Conservation (phyloP, 495 filamentous ascomycete species). For the Filosporella fistucella region DNA sequence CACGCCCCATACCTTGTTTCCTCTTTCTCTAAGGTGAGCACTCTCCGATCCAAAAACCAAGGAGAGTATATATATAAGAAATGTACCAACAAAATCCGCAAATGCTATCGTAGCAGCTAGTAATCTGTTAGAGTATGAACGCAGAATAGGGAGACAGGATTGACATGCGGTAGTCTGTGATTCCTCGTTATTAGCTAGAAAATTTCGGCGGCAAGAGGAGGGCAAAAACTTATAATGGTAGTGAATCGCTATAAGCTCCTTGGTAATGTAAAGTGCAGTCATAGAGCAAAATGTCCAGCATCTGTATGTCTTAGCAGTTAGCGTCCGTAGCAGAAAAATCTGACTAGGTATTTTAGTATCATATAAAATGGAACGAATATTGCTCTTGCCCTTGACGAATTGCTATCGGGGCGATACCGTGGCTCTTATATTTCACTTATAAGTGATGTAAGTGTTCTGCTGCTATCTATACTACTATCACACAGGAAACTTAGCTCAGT, state of each 20-base stretch:
- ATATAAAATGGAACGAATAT: too few species aligned
- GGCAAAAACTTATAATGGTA: slow-evolving; percentile 1
- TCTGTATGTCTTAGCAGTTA: too few species aligned
- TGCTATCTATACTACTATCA: too few species aligned
- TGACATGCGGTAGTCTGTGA: background rate
- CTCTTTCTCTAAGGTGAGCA: background rate
- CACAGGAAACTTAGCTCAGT: too few species aligned
- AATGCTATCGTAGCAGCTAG: background rate
- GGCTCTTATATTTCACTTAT: too few species aligned
- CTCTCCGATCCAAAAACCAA: background rate
- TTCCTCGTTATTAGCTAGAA: background rate
- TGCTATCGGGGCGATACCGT: too few species aligned
- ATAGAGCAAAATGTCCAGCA: slow-evolving; percentile 8
- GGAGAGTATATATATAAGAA: background rate
- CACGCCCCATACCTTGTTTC: background rate
- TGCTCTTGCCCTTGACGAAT: too few species aligned
- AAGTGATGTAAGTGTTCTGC: too few species aligned
- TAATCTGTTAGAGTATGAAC: background rate
- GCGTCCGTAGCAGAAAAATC: too few species aligned
- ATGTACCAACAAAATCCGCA: background rate
- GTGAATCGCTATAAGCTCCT: slow-evolving; percentile 8
- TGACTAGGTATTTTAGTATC: too few species aligned
- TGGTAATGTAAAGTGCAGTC: slow-evolving; percentile 6
- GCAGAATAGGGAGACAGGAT: background rate
- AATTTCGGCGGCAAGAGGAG: background rate